Base-by-base conservation (phyloP, 805 yeast species). In the Sungouiozyma ichnusensis region DNA sequence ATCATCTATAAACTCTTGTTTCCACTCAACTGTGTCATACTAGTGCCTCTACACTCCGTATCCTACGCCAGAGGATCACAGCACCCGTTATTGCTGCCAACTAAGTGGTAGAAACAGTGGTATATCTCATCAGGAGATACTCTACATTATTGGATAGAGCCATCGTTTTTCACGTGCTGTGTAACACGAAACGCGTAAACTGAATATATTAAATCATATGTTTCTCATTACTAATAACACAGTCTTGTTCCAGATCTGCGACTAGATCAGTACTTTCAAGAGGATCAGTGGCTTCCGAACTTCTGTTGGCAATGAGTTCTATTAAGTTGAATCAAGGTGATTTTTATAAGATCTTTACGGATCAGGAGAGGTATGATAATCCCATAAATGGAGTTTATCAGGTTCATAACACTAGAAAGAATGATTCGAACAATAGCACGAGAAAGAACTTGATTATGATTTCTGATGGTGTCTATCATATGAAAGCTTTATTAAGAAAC, bases 401-500 rank as follows among this genome's bases (percentile, higher is more conserved):
- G 42, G 53, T 59, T 38, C 52, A 46, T 39, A 55, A 59, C 42
- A 55, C 59, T 17, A 53, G 60, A 36, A 61, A 61, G 44, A 42
- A 55, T n/a, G 65, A 60, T 38, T 44, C 54, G 15, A 48, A 50
- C 16, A 55, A 54, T 24, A 39, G 43, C 16, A 50, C 43, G 31
- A 54, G 60, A 37, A 60, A 60, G 45, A 57, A 54, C 43, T 46
- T 62, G 17, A 52, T 62, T 40, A 65, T 76, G 65, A 53, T 76
- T 16, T 69, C 72, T 33, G 82, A 76, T 57, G 80, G 81, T 24
- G 57, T 60, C 19, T 72, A 62, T 50, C 62, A 67, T 20, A 66
- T 72, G 39, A 76, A 76, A 49, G 76, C 75, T 4, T 69, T 76
- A 20, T 63, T 74, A 47, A 73, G 77, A 55, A 75, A 76, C 31